Conservation (phyloP, 2,329 filamentous ascomycete genomes). For the Diaporthe humulicola region DNA sequence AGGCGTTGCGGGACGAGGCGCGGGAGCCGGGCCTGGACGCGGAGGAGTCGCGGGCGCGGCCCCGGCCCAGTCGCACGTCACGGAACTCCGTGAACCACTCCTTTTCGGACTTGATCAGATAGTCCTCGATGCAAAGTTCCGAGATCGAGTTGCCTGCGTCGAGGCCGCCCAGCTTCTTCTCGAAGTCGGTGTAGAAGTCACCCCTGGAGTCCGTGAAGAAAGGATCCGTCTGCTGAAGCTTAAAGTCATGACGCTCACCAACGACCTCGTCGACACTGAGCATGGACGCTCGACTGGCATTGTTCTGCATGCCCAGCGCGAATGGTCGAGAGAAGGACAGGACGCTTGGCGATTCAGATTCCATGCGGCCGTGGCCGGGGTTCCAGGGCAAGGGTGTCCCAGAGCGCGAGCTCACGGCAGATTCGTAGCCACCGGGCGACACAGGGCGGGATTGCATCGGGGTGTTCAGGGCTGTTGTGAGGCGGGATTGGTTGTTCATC, state of each 20-base stretch:
- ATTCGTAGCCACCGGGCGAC: conserved; percentile 36
- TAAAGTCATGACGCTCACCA: conserved; percentile 72
- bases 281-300: conserved; percentile 56
- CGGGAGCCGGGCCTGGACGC: conserved; percentile 43
- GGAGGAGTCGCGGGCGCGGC: conserved; percentile 41
- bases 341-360: conserved; percentile 34
- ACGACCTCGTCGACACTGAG: conserved; percentile 70
- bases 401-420: conserved; percentile 36
- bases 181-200: conserved; percentile 71
- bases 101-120: conserved; percentile 75
- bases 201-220: conserved; percentile 76
- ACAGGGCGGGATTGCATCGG: conserved; percentile 41
- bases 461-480: conserved; percentile 40
- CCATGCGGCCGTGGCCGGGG: conserved; percentile 35
- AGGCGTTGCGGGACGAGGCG: conserved; percentile 41
- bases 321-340: conserved; percentile 21
- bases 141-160: conserved; percentile 68
- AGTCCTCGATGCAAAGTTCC: conserved; percentile 75
- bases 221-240: conserved; percentile 75
- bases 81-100: conserved; percentile 74
- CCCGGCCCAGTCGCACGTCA: conserved; percentile 67
- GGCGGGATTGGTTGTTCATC: conserved; percentile 23
- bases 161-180: conserved; percentile 67
- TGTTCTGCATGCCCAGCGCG: conserved; percentile 42
- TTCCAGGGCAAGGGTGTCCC: conserved; percentile 36